phyloP scores from a whole-genome alignment of 805 yeast species.

The Yamadazyma nakazawae region DNA sequence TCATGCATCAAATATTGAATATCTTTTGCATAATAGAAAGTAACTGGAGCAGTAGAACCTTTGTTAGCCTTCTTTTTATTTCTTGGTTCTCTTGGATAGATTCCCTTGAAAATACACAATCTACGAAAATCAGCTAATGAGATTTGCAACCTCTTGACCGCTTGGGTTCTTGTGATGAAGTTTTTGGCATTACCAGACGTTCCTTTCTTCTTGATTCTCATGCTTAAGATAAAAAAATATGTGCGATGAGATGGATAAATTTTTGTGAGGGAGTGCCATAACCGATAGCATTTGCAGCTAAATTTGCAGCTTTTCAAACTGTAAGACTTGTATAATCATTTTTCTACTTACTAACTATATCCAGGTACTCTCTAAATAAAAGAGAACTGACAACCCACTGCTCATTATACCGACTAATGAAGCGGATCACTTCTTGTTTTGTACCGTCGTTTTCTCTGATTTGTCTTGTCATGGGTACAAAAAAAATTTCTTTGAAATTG shows the following conservation, averaged over 20 bases:
- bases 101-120: conserved; percentile 95
- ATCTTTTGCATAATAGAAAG: conserved; percentile 91
- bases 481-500: conserved; percentile 21
- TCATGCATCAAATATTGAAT: conserved; percentile 94
- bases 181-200: conserved; percentile 86
- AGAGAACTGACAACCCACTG: conserved; percentile 27
- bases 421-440: conserved; percentile 8
- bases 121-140: conserved; percentile 96
- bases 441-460: neutral
- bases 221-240: conserved; percentile 12
- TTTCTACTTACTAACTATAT: neutral
- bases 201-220: conserved; percentile 80
- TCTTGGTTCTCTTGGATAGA: conserved; percentile 94
- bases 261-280: conserved; percentile 1
- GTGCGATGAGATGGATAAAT: conserved; percentile 10
- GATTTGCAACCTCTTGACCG: conserved; percentile 85
- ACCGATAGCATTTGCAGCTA: neutral
- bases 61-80: conserved; percentile 95
- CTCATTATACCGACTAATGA: conserved; percentile 24
- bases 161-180: conserved; percentile 91
- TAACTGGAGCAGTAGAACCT: conserved; percentile 95
- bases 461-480: conserved; percentile 17
- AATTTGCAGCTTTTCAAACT: neutral
- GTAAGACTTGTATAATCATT: neutral
- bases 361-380: conserved; percentile 15